Base-by-base conservation (phyloP, 805 yeast genomes). In the Peterozyma toletana region DNA sequence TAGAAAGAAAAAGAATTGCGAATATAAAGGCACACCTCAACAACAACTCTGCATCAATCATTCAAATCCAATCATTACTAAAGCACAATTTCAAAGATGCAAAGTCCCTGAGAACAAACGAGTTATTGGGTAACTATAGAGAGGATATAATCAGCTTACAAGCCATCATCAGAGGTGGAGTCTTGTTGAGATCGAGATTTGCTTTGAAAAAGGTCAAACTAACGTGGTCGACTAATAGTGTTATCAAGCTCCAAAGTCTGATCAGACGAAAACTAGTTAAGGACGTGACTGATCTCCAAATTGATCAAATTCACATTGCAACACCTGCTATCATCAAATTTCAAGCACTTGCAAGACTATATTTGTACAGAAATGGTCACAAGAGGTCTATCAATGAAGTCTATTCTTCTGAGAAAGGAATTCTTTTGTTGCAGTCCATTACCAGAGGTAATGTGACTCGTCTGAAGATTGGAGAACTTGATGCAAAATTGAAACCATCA, bases 381-480 rank as follows among this genome's bases (percentile, higher is more conserved):
- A 50, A 50, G 5, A 48, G 46, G 34, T 52, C 53, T 5, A 51
- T 51, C 9, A 46, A 43, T 15, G 54, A 48, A 15, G 52, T 53
- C 1, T 54, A 49, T n/a, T 48, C 57, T 5, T 47, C 57, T 5
- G 61, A 56, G 29, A 51, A 51, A 16, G 55, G 57, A 0, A 39
- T 72, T 3, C 48, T 53, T 11, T 50, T 56, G 30, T 49, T 78
- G 5, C 80, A 76, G 54, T 59, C 78, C 5, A 50, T 65, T 3
- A 44, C 52, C 11, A 59, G 71, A 43, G 66, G 59, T 9, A 39
- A 38, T 5, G 39, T 33, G 1, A 33, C 43, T 1, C 52, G 66
- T 45, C 17, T 27, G 9, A 30, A 33, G 1, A 3, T 48, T 3
- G 42, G 10, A 15, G 48, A 9, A 5, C 13, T 9, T 31, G 38